Evolutionary conservation across 202 grass and related monocot genomes (phyloP), one percentile per base, ranked within the genome.

Genomic region (Panicum virgatum): DNA sequence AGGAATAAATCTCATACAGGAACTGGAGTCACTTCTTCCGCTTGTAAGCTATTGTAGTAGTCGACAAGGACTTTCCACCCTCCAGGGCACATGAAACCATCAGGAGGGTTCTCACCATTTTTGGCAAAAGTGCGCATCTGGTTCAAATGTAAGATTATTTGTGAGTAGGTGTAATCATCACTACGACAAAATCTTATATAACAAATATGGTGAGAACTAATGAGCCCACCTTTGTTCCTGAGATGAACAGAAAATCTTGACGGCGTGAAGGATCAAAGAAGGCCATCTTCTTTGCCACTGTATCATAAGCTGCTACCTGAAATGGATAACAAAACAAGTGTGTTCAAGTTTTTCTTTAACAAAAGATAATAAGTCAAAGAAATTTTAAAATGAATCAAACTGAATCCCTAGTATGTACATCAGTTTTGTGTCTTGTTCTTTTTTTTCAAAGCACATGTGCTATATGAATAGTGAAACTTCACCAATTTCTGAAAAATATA

Each of bases 241-340:
- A 98, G 72, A 98, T 98, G 85, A 98, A 98, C 34, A 98, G 80
- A 60, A 98, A 98, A 57, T 98, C 92, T 88, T 96, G 85, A 78
- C 84, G 78, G 7, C 92, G 96, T 43, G 90, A 90, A 70, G 96
- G 92, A 61, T 98, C 96, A 42, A 98, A 98, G 71, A 98, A 98
- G 14, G 96, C 91, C 92, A 98, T 98, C 86, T 98, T 85, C 69
- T 93, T 88, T 45, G 89, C 90, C 34, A 89, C 80, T 9, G 83
- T 88, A 64, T 98, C 92, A 45, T 98, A 98, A 1, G 96, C 90
- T 59, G 92, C 96, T 14, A 98, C 96, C 96, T 98, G 76, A 5
- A 58, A 23, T 0, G 0, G n/a, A 53, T 12, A 68, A 45, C 2
- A 20, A 60, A 25, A 77, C 44, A 64, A 5, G 15, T 36, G 11